These are phyloP conservation scores for Platismatia glauca DNA, from an alignment of 495 filamentous ascomycete species.

Conservation along the genomic window DNA sequence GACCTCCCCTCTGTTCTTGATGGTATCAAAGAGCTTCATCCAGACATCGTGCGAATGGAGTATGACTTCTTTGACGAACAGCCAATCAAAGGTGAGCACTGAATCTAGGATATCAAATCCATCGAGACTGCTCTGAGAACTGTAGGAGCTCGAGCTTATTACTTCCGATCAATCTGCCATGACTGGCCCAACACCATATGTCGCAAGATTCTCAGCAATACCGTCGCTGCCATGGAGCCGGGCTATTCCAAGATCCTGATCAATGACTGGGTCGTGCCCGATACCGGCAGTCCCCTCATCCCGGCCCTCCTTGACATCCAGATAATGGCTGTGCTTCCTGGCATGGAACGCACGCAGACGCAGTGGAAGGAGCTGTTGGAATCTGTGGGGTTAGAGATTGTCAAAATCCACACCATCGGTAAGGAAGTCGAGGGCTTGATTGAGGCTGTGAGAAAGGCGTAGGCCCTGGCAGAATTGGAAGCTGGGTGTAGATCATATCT, in stretches of 20 bases:
- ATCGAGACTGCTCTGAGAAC: not conserved
- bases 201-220: conserved; percentile 26
- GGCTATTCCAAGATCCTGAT: conserved; percentile 20
- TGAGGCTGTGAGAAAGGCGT: conserved; percentile 18
- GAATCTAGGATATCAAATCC: not conserved
- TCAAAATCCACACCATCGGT: conserved; percentile 25
- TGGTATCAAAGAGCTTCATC: not conserved
- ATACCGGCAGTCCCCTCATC: conserved; percentile 18
- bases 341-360: conserved; percentile 24
- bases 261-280: conserved; percentile 25
- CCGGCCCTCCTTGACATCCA: conserved; percentile 23
- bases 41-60: conserved; percentile 21
- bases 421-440: conserved; percentile 28
- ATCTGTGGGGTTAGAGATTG: conserved; percentile 22
- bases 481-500: not conserved
- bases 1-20: conserved; percentile 19
- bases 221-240: conserved; percentile 13
- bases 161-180: conserved; percentile 40
- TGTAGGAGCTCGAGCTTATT: conserved; percentile 30
- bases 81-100: conserved; percentile 28
- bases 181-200: conserved; percentile 39
- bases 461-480: not conserved
- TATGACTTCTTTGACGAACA: conserved; percentile 29
- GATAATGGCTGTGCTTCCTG: conserved; percentile 23
- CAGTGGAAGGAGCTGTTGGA: conserved; percentile 22